Evolutionary conservation across 2,329 filamentous ascomycete genomes (phyloP).

Genomic region (Fusarium solani-melongenae): DNA sequence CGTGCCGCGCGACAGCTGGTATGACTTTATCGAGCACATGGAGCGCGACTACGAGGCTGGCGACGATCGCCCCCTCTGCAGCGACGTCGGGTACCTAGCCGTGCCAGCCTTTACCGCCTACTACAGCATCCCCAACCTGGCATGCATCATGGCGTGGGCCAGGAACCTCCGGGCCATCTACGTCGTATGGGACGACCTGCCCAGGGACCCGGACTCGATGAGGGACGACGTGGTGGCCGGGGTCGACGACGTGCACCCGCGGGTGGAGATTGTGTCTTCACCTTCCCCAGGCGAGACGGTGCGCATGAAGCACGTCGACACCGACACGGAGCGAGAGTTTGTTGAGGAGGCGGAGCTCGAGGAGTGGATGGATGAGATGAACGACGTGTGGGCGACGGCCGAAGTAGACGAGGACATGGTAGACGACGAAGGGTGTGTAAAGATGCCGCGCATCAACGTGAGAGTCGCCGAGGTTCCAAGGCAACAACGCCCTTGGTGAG

Average conservation of each 20-base stretch:
- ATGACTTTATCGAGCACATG: conserved; percentile 22
- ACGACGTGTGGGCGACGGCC: conserved; percentile 11
- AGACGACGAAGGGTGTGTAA: conserved; percentile 8
- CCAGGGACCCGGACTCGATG: not conserved
- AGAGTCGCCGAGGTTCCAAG: not conserved
- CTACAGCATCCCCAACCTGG: conserved; percentile 34
- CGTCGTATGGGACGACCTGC: conserved; percentile 39
- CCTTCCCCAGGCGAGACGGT: conserved; percentile 1
- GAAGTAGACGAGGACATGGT: conserved; percentile 16
- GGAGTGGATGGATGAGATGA: conserved; percentile 26
- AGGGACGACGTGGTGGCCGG: not conserved
- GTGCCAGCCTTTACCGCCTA: conserved; percentile 43
- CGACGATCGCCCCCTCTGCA: conserved; percentile 5
- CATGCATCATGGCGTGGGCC: conserved; percentile 20
- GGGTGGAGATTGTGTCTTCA: conserved; percentile 11
- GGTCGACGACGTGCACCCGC: conserved; percentile 11
- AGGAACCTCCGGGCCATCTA: conserved; percentile 32
- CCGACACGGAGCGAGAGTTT: not conserved
- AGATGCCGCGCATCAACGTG: conserved; percentile 3
- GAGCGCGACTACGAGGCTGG: not conserved
- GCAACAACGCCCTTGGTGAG: not conserved
- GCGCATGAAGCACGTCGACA: conserved; percentile 7
- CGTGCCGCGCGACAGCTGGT: conserved; percentile 27
- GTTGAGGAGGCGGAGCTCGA: conserved; percentile 11
- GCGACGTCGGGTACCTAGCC: conserved; percentile 33